These are phyloP conservation scores for Penicillium sp. DNA, from an alignment of 2,329 filamentous ascomycete genomes.

Conservation along the genomic window DNA sequence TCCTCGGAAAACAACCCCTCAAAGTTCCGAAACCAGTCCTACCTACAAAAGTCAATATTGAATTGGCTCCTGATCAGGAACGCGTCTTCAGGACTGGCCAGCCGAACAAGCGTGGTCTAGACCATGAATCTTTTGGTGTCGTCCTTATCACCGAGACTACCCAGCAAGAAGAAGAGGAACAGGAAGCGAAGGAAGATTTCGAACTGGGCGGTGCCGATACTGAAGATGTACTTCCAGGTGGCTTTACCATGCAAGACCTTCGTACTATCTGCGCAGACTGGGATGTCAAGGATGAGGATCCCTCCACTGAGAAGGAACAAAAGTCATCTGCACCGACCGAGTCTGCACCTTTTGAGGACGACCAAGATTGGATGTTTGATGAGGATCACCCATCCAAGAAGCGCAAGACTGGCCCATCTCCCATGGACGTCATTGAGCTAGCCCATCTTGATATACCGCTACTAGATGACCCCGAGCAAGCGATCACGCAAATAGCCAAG, in stretches of 20 bases:
- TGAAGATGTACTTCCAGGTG: slow-evolving; percentile 64
- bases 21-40: slow-evolving; percentile 80
- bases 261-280: slow-evolving; percentile 85
- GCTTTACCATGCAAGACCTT: slow-evolving; percentile 75
- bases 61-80: slow-evolving; percentile 82
- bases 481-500: slow-evolving; percentile 70
- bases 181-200: slow-evolving; percentile 49
- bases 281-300: slow-evolving; percentile 58
- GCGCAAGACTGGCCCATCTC: slow-evolving; percentile 54
- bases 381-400: slow-evolving; percentile 61
- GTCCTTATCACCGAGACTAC: slow-evolving; percentile 46
- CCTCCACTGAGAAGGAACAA: slow-evolving; percentile 19
- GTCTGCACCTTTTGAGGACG: slow-evolving; percentile 44
- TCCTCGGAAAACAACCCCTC: slow-evolving; percentile 71
- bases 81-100: slow-evolving; percentile 76
- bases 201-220: slow-evolving; percentile 53
- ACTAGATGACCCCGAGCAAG: slow-evolving; percentile 76
- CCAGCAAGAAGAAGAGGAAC: slow-evolving; percentile 50
- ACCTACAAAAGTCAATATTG: slow-evolving; percentile 83
- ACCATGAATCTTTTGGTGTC: slow-evolving; percentile 57
- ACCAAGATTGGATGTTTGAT: slow-evolving; percentile 51
- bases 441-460: slow-evolving; percentile 65
- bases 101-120: slow-evolving; percentile 50
- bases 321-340: slow-evolving; percentile 1
- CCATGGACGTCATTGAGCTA: slow-evolving; percentile 48